Conservation (phyloP, 495 filamentous ascomycete species). For the Glonium stellatum region DNA sequence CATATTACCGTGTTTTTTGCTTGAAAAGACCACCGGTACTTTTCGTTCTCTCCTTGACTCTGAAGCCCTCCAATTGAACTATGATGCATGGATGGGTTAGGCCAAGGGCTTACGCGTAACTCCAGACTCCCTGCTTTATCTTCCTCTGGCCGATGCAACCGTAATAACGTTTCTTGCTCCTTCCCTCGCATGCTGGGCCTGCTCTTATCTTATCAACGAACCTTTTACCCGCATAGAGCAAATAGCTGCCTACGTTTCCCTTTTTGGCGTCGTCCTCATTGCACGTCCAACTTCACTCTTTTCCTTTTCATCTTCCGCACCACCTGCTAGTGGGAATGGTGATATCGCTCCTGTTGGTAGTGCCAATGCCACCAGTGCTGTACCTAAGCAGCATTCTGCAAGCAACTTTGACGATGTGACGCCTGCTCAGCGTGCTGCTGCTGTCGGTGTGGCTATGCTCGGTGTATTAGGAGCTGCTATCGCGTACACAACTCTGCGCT, state of each 20-base stretch:
- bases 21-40: too few species aligned
- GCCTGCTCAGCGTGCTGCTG: constrained; percentile 60
- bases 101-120: too few species aligned
- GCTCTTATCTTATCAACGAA: constrained; percentile 66
- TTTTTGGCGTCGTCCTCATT: constrained; percentile 79
- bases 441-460: constrained; percentile 65
- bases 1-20: neutral
- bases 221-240: constrained; percentile 75
- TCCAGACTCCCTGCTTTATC: constrained; percentile 71
- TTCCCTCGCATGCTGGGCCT: constrained; percentile 73
- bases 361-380: constrained; percentile 26
- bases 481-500: constrained; percentile 73
- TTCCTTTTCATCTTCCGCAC: constrained; percentile 15
- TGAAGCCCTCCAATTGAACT: too few species aligned
- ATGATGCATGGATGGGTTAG: too few species aligned
- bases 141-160: constrained; percentile 83
- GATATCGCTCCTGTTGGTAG: constrained; percentile 34
- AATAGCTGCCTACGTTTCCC: constrained; percentile 64
- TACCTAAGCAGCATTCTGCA: constrained; percentile 14
- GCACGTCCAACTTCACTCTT: constrained; percentile 62
- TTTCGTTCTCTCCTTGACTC: too few species aligned
- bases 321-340: constrained; percentile 30
- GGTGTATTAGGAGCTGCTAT: constrained; percentile 74
- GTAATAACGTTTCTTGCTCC: constrained; percentile 90
- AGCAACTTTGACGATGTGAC: constrained; percentile 42